Evolutionary conservation across 495 filamentous ascomycete species (phyloP), one percentile per base, ranked within the genome.

Genomic region (Penicillium fimorum): DNA sequence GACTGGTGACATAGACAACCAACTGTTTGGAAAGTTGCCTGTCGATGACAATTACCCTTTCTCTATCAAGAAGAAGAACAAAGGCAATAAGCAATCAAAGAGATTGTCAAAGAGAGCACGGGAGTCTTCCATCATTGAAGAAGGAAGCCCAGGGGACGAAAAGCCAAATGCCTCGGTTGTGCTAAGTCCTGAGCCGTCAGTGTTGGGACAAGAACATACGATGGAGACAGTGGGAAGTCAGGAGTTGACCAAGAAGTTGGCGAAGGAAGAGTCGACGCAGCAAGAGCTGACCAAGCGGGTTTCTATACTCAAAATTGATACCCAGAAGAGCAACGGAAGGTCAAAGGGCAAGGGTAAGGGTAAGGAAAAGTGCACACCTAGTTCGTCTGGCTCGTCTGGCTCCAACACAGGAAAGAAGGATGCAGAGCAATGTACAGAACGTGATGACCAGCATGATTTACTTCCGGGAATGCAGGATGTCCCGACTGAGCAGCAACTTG

Each of bases 21-120:
- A 25, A 2, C 15, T 54, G 17, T 54, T 54, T 24, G 29, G 15
- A 9, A 47, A 47, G 52, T 18, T 54, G 24, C 11, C 32, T 11
- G 10, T 18, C 13, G 17, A 38, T 17, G 15, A 51, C 0, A 41
- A 12, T 20, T 1, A 1, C 4, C 4, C 9, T 32, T 11, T 4
- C 9, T 7, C 25, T 8, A 2, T 6, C 35, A 11, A 29, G 5
- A 27, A 29, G n/a, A 52, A 33, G 37, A 20, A 8, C 1, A 52
- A 43, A 27, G 8, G 27, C 0, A 41, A 43, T 5, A 43, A 40
- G 13, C 7, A 9, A 18, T 27, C 22, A 32, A 47, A 47, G 25
- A 33, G 6, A 17, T 20, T 2, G 2, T 1, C 45, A 32, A 47
- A 47, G 25, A 33, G 17, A 10, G 30, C 10, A 10, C 24, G 8